Conservation (phyloP, 371 early-diverging fungal species). For the Actinomortierella wolfii region DNA sequence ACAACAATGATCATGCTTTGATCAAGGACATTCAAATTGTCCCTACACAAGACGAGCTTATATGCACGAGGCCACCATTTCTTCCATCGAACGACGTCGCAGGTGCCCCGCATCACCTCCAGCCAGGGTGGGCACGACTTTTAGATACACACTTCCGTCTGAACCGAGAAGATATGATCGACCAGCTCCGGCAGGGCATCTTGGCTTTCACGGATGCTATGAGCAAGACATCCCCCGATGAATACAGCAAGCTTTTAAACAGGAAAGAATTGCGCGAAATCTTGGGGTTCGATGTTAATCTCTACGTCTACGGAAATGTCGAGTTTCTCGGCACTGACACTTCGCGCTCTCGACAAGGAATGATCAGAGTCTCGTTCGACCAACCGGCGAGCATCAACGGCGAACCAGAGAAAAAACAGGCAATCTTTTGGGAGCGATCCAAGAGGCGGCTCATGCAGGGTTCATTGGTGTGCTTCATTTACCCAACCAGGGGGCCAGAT, state of each 20-base stretch:
- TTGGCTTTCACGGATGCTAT: slow-evolving; percentile 1
- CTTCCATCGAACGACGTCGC: slow-evolving; percentile 29
- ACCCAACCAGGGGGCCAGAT: neutral
- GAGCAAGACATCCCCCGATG: neutral
- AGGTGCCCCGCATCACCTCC: slow-evolving; percentile 24
- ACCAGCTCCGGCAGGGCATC: slow-evolving; percentile 14
- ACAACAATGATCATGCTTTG: slow-evolving; percentile 44
- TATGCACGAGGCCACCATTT: slow-evolving; percentile 22
- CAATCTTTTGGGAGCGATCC: slow-evolving; percentile 14
- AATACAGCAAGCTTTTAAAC: slow-evolving; percentile 1
- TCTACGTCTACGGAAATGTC: slow-evolving; percentile 19
- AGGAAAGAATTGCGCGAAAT: no score
- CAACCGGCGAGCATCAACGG: neutral
- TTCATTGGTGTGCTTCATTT: slow-evolving; percentile 38
- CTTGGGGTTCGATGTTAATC: neutral
- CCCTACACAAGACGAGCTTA: slow-evolving; percentile 44
- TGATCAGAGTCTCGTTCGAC: slow-evolving; percentile 9
- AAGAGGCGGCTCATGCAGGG: slow-evolving; percentile 28
- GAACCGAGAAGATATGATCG: slow-evolving; percentile 50
- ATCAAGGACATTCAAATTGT: slow-evolving; percentile 37
- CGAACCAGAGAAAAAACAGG: neutral
- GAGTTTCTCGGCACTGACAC: slow-evolving; percentile 5
- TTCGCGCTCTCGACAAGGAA: slow-evolving; percentile 4
- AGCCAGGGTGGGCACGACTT: slow-evolving; percentile 40
- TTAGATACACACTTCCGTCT: slow-evolving; percentile 54